These are phyloP conservation scores for Rutstroemia sp. DNA, from an alignment of 2,329 filamentous ascomycete species.

Conservation along the genomic window DNA sequence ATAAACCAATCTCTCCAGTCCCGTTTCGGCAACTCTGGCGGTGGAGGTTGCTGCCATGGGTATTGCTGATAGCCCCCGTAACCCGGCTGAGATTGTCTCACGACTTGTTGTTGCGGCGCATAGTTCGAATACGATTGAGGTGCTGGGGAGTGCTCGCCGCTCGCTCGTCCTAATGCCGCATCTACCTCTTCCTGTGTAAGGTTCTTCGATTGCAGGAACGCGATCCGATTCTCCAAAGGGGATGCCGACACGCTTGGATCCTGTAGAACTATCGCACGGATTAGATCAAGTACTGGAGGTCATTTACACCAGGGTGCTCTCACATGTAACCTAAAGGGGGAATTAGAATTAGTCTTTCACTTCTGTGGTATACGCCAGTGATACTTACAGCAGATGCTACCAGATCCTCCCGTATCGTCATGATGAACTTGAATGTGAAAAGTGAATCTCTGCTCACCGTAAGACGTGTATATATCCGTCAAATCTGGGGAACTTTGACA, in stretches of 20 bases:
- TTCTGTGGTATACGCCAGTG: not conserved
- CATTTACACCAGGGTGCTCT: conserved; percentile 13
- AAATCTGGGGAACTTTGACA: conserved; percentile 4
- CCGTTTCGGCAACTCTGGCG: conserved; percentile 60
- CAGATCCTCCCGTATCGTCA: conserved; percentile 90
- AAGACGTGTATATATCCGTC: not conserved
- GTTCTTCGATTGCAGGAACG: conserved; percentile 94
- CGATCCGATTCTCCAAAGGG: conserved; percentile 85
- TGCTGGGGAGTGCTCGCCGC: conserved; percentile 43
- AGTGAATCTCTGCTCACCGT: not conserved
- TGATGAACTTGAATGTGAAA: conserved; percentile 32
- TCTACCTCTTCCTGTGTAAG: conserved; percentile 94
- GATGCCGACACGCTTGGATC: conserved; percentile 87
- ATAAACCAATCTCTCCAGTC: conserved; percentile 99
- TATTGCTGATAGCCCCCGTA: conserved; percentile 43
- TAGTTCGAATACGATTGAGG: conserved; percentile 35
- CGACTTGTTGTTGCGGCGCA: conserved; percentile 36
- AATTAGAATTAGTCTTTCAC: conserved; percentile 18
- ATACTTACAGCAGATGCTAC: conserved; percentile 68
- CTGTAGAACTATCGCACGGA: conserved; percentile 62
- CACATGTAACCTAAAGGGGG: conserved; percentile 29
- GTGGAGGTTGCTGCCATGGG: conserved; percentile 49
- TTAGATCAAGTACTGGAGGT: conserved; percentile 13
- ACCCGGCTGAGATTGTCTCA: conserved; percentile 32
- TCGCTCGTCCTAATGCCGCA: conserved; percentile 68